Base-by-base conservation (phyloP, 2,329 filamentous ascomycete genomes). In the Aspergillus hiratsukae region DNA sequence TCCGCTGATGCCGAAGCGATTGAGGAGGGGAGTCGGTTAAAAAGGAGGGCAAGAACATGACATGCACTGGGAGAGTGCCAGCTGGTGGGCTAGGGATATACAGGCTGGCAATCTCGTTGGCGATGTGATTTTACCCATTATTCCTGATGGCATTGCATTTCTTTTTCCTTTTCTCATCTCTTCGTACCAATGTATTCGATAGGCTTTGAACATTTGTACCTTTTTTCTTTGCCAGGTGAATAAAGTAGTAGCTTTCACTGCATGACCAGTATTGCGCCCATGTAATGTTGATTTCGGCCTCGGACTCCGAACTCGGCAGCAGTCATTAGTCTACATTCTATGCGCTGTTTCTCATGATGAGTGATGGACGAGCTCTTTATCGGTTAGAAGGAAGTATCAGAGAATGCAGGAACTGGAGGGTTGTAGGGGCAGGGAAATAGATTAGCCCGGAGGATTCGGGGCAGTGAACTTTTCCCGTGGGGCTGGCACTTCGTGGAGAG, bases 101-200 rank as follows among this genome's bases (percentile, higher is more conserved):
- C 52, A 48, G 37, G 62, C 56, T 23, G 40, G 61, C 53, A 19
- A 65, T 65, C 46, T 62, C 58, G 28, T 51, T 28, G 27, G 25
- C 51, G 41, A 43, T 48, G 45, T 28, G 37, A 41, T 48, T 40
- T 29, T 52, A 37, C 31, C 17, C 31, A 17, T 37, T 37, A 37
- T 37, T 17, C 31, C 14, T 37, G 31, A 37, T 37, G 41, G 48
- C 52, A 40, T 59, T 59, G 54, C 40, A 53, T 35, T 49, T 52
- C 46, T 54, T 45, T 52, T 40, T 41, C 29, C 35, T 45, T 41
- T 61, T 59, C 54, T 58, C 49, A 57, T 55, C 45, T 53, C 52
- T 58, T 60, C 51, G 52, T 53, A 31, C 56, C 49, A 56, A 64
- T 68, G 65, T 66, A 67, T 66, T 64, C 58, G 57, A 61, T 65